A percentile compares a stretch with the other conserved stretches of the same genome.
Evolutionary conservation across 108 stramenopile species (phyloP).

Genomic region (Skeletonema grethae): DNA sequence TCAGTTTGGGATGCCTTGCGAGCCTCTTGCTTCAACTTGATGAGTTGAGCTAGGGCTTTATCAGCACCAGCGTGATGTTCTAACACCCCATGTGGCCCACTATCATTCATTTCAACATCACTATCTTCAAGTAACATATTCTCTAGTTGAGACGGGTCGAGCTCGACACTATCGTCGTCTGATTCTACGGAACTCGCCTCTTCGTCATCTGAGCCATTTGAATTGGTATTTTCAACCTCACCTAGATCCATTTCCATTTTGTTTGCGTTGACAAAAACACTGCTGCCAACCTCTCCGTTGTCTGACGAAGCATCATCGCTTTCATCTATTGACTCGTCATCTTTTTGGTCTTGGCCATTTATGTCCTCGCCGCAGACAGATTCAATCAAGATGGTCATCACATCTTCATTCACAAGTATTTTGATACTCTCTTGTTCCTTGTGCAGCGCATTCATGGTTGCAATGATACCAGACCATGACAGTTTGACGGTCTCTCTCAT

Average conservation of each 20-base stretch:
- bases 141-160: constrained; percentile 65
- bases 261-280: constrained; percentile 31
- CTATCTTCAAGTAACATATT: constrained; percentile 80
- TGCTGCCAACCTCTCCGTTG: constrained; percentile 51
- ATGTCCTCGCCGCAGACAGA: constrained; percentile 56
- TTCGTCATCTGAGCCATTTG: constrained; percentile 21
- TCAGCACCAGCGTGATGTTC: constrained; percentile 92
- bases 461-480: constrained; percentile 67
- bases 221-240: constrained; percentile 38
- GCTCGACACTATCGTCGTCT: constrained; percentile 61
- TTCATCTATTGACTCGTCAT: constrained; percentile 32
- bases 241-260: constrained; percentile 39
- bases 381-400: constrained; percentile 56
- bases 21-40: constrained; percentile 83
- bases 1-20: constrained; percentile 78
- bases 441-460: constrained; percentile 14
- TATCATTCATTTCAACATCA: constrained; percentile 59
- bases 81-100: constrained; percentile 47
- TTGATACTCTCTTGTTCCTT: constrained; percentile 20
- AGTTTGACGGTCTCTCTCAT: constrained; percentile 71
- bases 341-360: constrained; percentile 12
- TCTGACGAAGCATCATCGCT: constrained; percentile 40
- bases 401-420: constrained; percentile 54
- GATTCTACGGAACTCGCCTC: constrained; percentile 10
- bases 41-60: constrained; percentile 78